These are phyloP conservation scores for Mediolabrus comicus DNA, from an alignment of 108 stramenopile species.

Conservation along the genomic window DNA sequence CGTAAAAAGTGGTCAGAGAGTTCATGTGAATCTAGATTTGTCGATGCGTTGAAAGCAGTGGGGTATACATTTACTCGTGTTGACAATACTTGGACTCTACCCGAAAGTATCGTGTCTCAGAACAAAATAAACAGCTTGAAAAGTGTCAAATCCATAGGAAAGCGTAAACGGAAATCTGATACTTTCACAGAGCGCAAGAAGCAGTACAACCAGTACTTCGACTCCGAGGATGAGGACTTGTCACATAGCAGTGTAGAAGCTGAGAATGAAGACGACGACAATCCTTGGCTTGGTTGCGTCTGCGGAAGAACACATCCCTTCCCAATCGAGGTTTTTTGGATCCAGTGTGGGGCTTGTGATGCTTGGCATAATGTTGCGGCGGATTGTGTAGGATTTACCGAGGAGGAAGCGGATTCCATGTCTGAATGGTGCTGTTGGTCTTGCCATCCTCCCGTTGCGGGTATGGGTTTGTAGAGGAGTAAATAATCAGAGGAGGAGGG, in stretches of 20 bases:
- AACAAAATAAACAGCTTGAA: background rate
- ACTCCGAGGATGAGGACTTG: background rate
- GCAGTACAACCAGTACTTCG: background rate
- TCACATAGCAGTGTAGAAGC: background rate
- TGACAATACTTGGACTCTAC: background rate
- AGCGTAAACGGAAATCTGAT: background rate
- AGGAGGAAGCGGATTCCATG: conserved; percentile 46
- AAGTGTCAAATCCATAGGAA: background rate
- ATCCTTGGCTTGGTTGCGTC: conserved; percentile 77
- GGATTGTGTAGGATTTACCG: conserved; percentile 65
- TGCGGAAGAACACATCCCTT: conserved; percentile 60
- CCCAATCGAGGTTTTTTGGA: conserved; percentile 63
- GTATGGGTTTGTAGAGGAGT: conserved; percentile 15
- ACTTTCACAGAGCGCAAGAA: background rate
- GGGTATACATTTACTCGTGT: background rate
- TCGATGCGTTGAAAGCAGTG: background rate
- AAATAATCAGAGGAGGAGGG: too few species aligned
- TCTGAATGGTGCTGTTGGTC: conserved; percentile 39
- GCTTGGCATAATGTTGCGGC: conserved; percentile 69
- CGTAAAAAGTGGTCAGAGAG: background rate
- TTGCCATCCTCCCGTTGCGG: conserved; percentile 35
- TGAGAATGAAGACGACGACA: conserved; percentile 40
- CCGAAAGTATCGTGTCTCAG: background rate
- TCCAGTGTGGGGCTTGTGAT: conserved; percentile 73
- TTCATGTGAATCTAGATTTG: background rate